Conservation (phyloP, 805 yeast species). For the Kodamaea lidongshanica region DNA sequence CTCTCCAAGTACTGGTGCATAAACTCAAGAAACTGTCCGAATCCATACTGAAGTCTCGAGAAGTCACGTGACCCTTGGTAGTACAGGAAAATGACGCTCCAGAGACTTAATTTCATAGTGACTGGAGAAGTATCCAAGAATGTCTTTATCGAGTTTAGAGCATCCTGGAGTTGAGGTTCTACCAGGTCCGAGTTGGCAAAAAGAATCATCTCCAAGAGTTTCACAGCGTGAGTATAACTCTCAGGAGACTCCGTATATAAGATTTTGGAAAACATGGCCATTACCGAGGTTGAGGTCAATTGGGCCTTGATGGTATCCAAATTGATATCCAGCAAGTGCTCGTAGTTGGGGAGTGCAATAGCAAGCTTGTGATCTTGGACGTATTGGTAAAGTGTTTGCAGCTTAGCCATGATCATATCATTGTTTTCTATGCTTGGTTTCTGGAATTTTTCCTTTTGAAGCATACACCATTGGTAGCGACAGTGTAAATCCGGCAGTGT, state of each 20-base stretch:
- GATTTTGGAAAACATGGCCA: slow-evolving; percentile 55
- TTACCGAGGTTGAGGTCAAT: slow-evolving; percentile 63
- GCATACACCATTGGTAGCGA: slow-evolving; percentile 33
- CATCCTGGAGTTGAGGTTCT: slow-evolving; percentile 1
- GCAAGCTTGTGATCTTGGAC: slow-evolving; percentile 14
- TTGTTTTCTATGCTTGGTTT: slow-evolving; percentile 28
- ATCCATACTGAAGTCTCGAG: slow-evolving; percentile 40
- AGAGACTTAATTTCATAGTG: slow-evolving; percentile 61
- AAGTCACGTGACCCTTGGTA: slow-evolving; percentile 31
- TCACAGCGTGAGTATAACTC: slow-evolving; percentile 28
- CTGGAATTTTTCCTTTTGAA: slow-evolving; percentile 21
- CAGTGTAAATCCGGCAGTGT: not conserved
- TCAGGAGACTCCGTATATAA: slow-evolving; percentile 29
- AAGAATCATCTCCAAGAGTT: slow-evolving; percentile 43
- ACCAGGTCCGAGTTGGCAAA: no score
- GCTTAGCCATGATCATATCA: slow-evolving; percentile 18
- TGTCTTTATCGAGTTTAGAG: slow-evolving; percentile 41
- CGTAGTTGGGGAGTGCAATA: slow-evolving; percentile 51
- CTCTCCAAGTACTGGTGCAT: slow-evolving; percentile 32
- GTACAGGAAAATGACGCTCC: slow-evolving; percentile 64
- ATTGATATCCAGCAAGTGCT: slow-evolving; percentile 52
- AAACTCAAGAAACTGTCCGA: slow-evolving; percentile 45
- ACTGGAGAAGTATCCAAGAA: slow-evolving; percentile 62
- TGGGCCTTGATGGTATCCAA: slow-evolving; percentile 48
- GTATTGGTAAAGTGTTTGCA: slow-evolving; percentile 14